Percentiles rank a stretch among this genome's conserved stretches.
phyloP scores from a whole-genome alignment of 2,329 filamentous ascomycete species.

The Verruconis gallopava region DNA sequence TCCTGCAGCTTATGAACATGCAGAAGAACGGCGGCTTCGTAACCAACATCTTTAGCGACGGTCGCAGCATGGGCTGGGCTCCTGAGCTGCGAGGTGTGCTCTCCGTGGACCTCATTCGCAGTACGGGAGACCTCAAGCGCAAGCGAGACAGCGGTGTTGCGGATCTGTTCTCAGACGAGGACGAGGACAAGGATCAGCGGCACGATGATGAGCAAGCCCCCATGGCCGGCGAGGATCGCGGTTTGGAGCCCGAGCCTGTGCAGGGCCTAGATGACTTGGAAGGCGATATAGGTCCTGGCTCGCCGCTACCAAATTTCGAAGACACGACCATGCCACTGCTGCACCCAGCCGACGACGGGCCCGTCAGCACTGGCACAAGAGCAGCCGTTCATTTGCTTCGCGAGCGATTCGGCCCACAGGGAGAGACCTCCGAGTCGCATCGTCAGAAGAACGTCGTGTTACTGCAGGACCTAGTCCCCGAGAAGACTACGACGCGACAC shows the following conservation, averaged over 20 bases:
- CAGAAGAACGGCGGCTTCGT: constrained; percentile 87
- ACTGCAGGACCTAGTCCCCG: constrained; percentile 85
- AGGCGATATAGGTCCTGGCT: constrained; percentile 20
- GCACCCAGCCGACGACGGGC: constrained; percentile 71
- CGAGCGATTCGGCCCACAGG: constrained; percentile 71
- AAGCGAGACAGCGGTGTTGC: constrained; percentile 84
- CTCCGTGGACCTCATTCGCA: constrained; percentile 70
- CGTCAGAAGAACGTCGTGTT: constrained; percentile 65
- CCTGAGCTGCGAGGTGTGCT: constrained; percentile 86
- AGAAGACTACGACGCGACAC: constrained; percentile 64
- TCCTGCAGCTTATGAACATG: constrained; percentile 81
- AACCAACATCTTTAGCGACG: constrained; percentile 71
- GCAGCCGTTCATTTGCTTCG: constrained; percentile 91
- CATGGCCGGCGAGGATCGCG: constrained; percentile 17
- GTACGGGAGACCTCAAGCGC: constrained; percentile 71
- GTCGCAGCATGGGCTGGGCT: constrained; percentile 68
- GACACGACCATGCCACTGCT: constrained; percentile 64
- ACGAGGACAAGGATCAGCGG: constrained; percentile 30
- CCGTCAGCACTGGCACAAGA: constrained; percentile 82
- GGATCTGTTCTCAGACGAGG: constrained; percentile 58
- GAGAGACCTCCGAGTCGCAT: constrained; percentile 52
- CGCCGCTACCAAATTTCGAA: constrained; percentile 49
- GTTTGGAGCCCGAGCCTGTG: no score
- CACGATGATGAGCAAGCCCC: constrained; percentile 32
- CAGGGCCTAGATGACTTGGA: constrained; percentile 24